Percentiles rank a stretch among this genome's conserved stretches.
Evolutionary conservation across 1,284 basidiomycete species (phyloP).

Genomic region (Cerioporus squamosus): DNA sequence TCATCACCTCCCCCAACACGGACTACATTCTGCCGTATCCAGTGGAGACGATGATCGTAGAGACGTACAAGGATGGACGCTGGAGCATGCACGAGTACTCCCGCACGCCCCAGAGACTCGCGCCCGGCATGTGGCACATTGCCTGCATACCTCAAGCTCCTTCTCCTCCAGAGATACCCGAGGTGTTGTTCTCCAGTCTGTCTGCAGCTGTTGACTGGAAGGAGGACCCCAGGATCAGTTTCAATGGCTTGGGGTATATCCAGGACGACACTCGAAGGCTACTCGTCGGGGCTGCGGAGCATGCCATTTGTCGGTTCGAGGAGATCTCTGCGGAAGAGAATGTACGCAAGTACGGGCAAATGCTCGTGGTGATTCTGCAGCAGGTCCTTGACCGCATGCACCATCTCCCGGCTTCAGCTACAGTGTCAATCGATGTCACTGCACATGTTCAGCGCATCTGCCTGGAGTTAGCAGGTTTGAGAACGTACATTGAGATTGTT

Average conservation of each 20-base stretch:
- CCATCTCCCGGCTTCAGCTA: background rate
- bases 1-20: background rate
- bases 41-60: background rate
- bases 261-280: background rate
- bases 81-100: slow-evolving; percentile 4
- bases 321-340: background rate
- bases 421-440: background rate
- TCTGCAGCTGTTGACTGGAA: background rate
- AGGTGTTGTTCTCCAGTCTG: background rate
- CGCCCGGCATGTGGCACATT: background rate
- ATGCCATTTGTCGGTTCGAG: background rate
- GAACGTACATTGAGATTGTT: background rate
- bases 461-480: background rate
- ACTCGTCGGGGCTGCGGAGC: background rate
- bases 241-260: background rate
- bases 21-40: background rate
- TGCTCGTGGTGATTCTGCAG: background rate
- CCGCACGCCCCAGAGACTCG: background rate
- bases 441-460: slow-evolving; percentile 1
- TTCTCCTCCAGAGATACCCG: background rate
- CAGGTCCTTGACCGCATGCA: background rate
- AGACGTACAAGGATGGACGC: background rate
- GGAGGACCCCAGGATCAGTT: background rate
- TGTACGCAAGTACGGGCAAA: background rate
- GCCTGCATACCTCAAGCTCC: background rate